A percentile compares a stretch with the other conserved stretches of the same genome.
These are phyloP conservation scores for Clarireedia paspali DNA, from an alignment of 2,329 filamentous ascomycete genomes.

Conservation along the genomic window DNA sequence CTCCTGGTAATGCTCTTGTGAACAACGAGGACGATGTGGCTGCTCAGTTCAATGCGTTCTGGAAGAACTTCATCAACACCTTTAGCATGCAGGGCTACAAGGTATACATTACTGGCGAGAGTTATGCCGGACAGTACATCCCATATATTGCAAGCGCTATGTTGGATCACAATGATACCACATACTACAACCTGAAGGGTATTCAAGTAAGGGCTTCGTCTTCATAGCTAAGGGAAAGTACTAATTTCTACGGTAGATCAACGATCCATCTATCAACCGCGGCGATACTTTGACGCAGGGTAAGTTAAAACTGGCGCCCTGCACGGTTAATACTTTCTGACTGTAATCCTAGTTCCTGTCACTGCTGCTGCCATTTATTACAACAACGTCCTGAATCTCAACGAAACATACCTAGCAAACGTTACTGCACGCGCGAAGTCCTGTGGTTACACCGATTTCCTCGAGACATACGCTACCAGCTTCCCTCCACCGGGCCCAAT, in stretches of 20 bases:
- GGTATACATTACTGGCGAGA: constrained; percentile 58
- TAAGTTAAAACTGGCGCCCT: constrained; percentile 2
- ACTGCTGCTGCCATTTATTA: constrained; percentile 44
- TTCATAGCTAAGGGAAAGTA: background rate
- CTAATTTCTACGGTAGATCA: constrained; percentile 33
- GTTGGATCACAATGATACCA: constrained; percentile 40
- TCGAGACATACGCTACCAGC: constrained; percentile 38
- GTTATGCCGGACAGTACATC: constrained; percentile 44
- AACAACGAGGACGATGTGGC: constrained; percentile 45
- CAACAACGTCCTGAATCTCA: constrained; percentile 43
- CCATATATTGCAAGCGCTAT: constrained; percentile 44
- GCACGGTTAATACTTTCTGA: constrained; percentile 6
- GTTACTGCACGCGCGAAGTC: constrained; percentile 37
- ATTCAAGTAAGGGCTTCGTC: constrained; percentile 33
- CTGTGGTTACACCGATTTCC: constrained; percentile 46
- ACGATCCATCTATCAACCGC: constrained; percentile 45
- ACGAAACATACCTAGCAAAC: constrained; percentile 40
- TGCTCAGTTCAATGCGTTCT: constrained; percentile 51
- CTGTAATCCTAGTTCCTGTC: constrained; percentile 27
- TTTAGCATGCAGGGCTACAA: constrained; percentile 48
- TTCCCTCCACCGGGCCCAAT: constrained; percentile 51
- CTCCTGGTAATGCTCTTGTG: constrained; percentile 44
- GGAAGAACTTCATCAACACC: constrained; percentile 53
- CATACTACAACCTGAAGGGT: constrained; percentile 50
- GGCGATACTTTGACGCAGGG: constrained; percentile 26